These are phyloP conservation scores for Fimicolochytrium jonesii DNA, from an alignment of 192 early-diverging fungal species.

Conservation along the genomic window DNA sequence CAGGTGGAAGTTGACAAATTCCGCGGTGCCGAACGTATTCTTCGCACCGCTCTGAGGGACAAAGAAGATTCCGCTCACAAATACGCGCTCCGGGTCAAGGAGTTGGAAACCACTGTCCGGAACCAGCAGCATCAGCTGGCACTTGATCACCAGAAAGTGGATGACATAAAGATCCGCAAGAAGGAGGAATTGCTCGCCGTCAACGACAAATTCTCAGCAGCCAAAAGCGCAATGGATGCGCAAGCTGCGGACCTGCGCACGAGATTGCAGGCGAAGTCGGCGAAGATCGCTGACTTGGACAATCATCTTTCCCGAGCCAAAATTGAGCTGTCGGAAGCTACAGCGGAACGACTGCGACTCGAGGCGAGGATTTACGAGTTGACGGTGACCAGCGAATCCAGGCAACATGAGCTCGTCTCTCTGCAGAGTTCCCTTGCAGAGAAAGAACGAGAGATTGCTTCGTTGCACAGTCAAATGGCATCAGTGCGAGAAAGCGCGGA, in stretches of 20 bases:
- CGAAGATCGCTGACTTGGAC: conserved; percentile 13
- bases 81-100: conserved; percentile 22
- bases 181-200: conserved; percentile 45
- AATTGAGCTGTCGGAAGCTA: conserved; percentile 31
- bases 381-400: conserved; percentile 22
- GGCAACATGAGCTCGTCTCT: conserved; percentile 29
- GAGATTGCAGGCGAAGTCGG: conserved; percentile 29
- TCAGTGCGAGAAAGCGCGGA: conserved; percentile 32
- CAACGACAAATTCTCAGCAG: conserved; percentile 45
- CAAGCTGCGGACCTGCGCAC: conserved; percentile 32
- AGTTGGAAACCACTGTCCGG: conserved; percentile 20
- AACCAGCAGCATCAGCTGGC: conserved; percentile 20
- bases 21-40: conserved; percentile 29
- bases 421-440: conserved; percentile 33
- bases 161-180: conserved; percentile 36
- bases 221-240: conserved; percentile 43
- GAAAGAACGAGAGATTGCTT: conserved; percentile 37
- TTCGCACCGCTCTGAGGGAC: conserved; percentile 29
- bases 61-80: conserved; percentile 29
- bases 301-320: conserved; percentile 34
- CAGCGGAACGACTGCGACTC: conserved; percentile 31
- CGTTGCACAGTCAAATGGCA: conserved; percentile 30
- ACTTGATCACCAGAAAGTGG: conserved; percentile 2
- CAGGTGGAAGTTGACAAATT: conserved; percentile 38
- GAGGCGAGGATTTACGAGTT: conserved; percentile 42